phyloP scores from a whole-genome alignment of 2,329 filamentous ascomycete genomes.

The Beauveria asiatica region DNA sequence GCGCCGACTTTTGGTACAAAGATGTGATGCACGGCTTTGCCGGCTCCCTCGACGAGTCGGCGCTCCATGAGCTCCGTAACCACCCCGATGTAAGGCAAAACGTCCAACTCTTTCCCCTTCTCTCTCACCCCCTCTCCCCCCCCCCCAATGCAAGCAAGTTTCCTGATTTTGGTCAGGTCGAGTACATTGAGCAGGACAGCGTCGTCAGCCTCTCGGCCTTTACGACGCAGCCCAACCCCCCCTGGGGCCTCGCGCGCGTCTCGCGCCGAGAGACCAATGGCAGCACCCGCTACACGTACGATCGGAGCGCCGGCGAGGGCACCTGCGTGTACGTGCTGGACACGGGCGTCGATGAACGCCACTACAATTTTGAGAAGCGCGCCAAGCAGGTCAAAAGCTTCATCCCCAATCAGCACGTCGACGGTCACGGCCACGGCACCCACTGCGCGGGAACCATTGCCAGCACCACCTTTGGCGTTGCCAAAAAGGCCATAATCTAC shows the following conservation, averaged over 20 bases:
- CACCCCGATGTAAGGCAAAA: slow-evolving; percentile 17
- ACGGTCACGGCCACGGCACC: slow-evolving; percentile 39
- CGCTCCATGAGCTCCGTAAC: slow-evolving; percentile 17
- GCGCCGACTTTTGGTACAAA: slow-evolving; percentile 20
- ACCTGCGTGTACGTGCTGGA: slow-evolving; percentile 38
- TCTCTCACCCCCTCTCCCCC: no score
- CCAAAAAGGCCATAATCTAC: slow-evolving; percentile 34
- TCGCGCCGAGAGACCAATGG: slow-evolving; percentile 22
- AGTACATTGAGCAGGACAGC: slow-evolving; percentile 34
- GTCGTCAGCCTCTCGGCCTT: slow-evolving; percentile 42
- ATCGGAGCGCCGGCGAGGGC: slow-evolving; percentile 28
- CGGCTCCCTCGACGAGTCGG: slow-evolving; percentile 14
- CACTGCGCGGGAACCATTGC: slow-evolving; percentile 39
- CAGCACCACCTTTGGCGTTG: slow-evolving; percentile 34
- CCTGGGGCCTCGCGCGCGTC: slow-evolving; percentile 33
- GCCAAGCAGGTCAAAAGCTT: slow-evolving; percentile 32
- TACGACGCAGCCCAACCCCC: slow-evolving; percentile 29
- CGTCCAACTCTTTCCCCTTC: background rate
- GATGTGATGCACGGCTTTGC: slow-evolving; percentile 19
- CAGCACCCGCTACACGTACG: slow-evolving; percentile 27
- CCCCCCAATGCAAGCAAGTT: no score
- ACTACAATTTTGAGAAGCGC: slow-evolving; percentile 34
- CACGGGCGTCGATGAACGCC: slow-evolving; percentile 30
- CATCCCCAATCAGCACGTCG: slow-evolving; percentile 26
- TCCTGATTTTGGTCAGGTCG: slow-evolving; percentile 15